Evolutionary conservation across 345 rosid species (phyloP), one percentile per base, ranked within the genome.

Genomic region (sweet orange (Citrus sinensis)): DNA sequence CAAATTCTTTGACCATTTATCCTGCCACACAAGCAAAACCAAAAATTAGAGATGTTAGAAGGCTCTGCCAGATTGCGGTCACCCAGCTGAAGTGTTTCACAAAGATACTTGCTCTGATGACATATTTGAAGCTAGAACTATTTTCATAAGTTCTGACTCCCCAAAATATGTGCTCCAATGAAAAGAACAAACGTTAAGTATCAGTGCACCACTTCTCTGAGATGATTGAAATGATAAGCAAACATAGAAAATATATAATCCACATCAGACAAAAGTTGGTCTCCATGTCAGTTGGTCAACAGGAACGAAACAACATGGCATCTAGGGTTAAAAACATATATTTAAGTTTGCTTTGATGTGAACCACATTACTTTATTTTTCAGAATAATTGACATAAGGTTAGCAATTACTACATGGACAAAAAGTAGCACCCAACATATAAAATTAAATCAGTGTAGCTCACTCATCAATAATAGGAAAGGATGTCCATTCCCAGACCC

Each of bases 1-100:
- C 58, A 84, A 73, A 61, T 84, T 84, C 55, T 79, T 81, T 67
- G 87, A 67, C 87, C 87, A 84, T 63, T 84, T 84, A 46, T 81
- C 84, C 84, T 84, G 80, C 67, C 76, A 71, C 19, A 67, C 2
- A 74, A 19, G 56, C 4, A 37, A 59, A 27, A 35, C 8, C 10
- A 54, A 19, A 70, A 70, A 49, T 75, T 54, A 51, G 29, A 65
- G 35, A 65, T 27, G 58, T 32, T 35, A 1, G 27, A 65, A 35
- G 63, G 60, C 9, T 51, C 16, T 29, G 42, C 62, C 25, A n/a
- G 27, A 49, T 25, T 22, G 70, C 46, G 19, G 25, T 35, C 56
- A 61, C 13, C 25, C n/a, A 58, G 40, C 63, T 56, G 59, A 58
- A 60, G 27, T 74, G 46, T 61, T 67, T 55, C 13, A 25, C 10